Percentiles rank a stretch among this genome's conserved stretches.
These are phyloP conservation scores for Pseudogymnoascus sp. DNA, from an alignment of 2,329 filamentous ascomycete species.

Conservation along the genomic window DNA sequence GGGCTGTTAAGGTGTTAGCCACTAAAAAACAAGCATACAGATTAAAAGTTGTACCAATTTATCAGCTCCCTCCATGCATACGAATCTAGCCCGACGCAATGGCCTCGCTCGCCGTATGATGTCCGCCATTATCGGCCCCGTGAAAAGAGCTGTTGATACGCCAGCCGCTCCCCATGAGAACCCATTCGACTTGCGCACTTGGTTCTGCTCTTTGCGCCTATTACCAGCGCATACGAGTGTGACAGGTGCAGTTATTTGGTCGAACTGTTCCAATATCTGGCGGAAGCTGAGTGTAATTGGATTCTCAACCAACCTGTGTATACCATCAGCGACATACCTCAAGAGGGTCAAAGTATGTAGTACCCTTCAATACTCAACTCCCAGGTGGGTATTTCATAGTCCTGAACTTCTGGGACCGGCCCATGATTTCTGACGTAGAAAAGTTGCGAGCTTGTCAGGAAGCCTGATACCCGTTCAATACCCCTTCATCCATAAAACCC, in stretches of 20 bases:
- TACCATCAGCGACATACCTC: not conserved
- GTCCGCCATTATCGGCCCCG: constrained; percentile 69
- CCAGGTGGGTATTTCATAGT: constrained; percentile 70
- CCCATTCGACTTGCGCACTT: constrained; percentile 82
- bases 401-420: constrained; percentile 66
- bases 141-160: constrained; percentile 80
- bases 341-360: not conserved
- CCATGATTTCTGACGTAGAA: constrained; percentile 94
- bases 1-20: constrained; percentile 35
- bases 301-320: constrained; percentile 49
- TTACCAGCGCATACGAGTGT: constrained; percentile 91
- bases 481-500: not conserved
- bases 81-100: constrained; percentile 63
- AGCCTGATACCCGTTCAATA: constrained; percentile 45
- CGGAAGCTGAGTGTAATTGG: constrained; percentile 65
- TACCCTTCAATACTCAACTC: constrained; percentile 77
- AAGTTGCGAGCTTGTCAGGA: constrained; percentile 77
- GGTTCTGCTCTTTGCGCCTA: constrained; percentile 84
- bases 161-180: constrained; percentile 92
- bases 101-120: constrained; percentile 63
- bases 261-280: constrained; percentile 65
- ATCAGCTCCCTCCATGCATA: constrained; percentile 89
- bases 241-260: constrained; percentile 77
- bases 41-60: constrained; percentile 40
- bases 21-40: no score